Conservation (phyloP, 768 basidiomycete species). For the Tricholoma terreum region DNA sequence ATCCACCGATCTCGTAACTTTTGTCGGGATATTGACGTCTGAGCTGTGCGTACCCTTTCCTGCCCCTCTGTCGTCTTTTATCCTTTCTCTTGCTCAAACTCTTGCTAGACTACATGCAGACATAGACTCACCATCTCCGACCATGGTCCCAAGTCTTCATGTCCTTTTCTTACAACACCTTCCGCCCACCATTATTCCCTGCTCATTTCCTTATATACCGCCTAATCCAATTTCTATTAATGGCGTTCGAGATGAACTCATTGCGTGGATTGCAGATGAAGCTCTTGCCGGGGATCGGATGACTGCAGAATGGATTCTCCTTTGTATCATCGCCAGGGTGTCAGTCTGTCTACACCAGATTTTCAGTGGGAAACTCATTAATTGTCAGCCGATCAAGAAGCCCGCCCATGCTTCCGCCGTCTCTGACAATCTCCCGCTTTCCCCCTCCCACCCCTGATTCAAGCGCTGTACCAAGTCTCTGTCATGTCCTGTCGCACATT, state of each 20-base stretch:
- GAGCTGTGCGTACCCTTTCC: conserved; percentile 50
- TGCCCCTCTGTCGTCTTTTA: neutral
- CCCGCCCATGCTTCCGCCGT: conserved; percentile 64
- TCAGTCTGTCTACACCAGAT: conserved; percentile 33
- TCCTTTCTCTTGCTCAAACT: conserved; percentile 10
- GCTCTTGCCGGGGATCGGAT: conserved; percentile 64
- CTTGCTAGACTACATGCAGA: conserved; percentile 34
- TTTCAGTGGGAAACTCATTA: neutral
- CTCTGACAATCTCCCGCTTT: conserved; percentile 61
- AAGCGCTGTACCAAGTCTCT: conserved; percentile 44
- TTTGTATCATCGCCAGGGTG: conserved; percentile 60
- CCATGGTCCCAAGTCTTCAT: conserved; percentile 62
- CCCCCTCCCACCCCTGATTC: conserved; percentile 38
- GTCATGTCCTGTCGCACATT: conserved; percentile 51
- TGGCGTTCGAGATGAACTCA: conserved; percentile 48
- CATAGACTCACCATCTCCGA: conserved; percentile 34
- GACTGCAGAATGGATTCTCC: conserved; percentile 74
- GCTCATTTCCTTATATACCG: conserved; percentile 31
- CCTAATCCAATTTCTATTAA: conserved; percentile 8
- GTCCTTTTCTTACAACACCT: conserved; percentile 54
- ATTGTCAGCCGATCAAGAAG: conserved; percentile 58
- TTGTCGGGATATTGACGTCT: conserved; percentile 69
- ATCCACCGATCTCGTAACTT: conserved; percentile 60
- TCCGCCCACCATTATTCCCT: conserved; percentile 36
- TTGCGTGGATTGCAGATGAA: conserved; percentile 72